Percentiles rank a stretch among this genome's conserved stretches.
Evolutionary conservation across 495 filamentous ascomycete genomes (phyloP).

Genomic region (Elaphomyces granulatus): DNA sequence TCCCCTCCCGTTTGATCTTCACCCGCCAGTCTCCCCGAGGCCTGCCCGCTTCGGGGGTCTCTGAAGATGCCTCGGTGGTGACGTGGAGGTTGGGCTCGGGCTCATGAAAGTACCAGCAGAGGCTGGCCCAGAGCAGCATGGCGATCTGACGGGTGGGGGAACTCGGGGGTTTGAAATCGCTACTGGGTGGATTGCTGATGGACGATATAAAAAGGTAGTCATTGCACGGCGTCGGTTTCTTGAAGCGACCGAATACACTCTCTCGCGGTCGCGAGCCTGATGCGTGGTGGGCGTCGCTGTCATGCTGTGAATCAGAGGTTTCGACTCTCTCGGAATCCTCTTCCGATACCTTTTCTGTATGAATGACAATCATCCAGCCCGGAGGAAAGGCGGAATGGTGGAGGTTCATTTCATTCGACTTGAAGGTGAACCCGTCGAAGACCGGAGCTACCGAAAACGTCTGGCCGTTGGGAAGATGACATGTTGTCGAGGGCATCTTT

Average conservation of each 20-base stretch:
- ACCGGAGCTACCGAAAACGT: conserved; percentile 65
- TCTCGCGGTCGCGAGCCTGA: not conserved
- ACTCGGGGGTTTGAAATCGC: conserved; percentile 59
- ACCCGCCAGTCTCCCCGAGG: conserved; percentile 84
- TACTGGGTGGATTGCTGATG: conserved; percentile 67
- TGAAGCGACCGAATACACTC: conserved; percentile 42
- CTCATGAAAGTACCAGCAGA: conserved; percentile 94
- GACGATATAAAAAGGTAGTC: conserved; percentile 83
- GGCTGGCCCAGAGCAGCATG: conserved; percentile 89
- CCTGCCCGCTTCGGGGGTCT: conserved; percentile 50
- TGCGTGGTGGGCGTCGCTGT: conserved; percentile 5
- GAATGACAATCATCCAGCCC: conserved; percentile 77
- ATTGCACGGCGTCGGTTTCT: conserved; percentile 53
- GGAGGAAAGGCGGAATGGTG: conserved; percentile 60
- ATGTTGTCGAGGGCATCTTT: conserved; percentile 11
- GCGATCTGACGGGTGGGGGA: conserved; percentile 79
- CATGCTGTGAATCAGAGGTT: not conserved
- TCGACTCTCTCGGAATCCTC: conserved; percentile 11
- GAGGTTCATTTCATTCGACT: conserved; percentile 54
- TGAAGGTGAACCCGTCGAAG: conserved; percentile 82
- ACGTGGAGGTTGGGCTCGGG: conserved; percentile 37
- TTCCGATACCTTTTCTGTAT: conserved; percentile 46
- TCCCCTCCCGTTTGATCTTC: conserved; percentile 69
- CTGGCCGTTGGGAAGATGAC: conserved; percentile 74
- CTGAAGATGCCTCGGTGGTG: conserved; percentile 43